A percentile compares a stretch with the other conserved stretches of the same genome.
Conservation (phyloP, 345 rosid species). For the Turnera subulata region DNA sequence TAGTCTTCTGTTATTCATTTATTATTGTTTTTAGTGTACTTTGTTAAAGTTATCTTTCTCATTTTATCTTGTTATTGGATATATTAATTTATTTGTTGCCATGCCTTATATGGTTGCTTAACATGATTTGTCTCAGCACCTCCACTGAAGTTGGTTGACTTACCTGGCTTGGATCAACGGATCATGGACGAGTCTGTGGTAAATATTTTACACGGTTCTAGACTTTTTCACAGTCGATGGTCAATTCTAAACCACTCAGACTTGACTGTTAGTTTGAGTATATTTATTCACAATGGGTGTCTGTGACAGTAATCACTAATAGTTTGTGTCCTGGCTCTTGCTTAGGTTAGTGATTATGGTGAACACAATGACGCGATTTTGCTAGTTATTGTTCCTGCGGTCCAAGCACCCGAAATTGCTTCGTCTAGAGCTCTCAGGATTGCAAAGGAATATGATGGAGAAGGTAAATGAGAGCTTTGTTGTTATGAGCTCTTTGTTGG, state of each 20-base stretch:
- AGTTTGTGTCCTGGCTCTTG: conserved; percentile 1
- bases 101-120: neutral
- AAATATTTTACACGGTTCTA: neutral
- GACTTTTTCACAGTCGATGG: conserved; percentile 2
- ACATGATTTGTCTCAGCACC: conserved; percentile 55
- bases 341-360: conserved; percentile 69
- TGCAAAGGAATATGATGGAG: conserved; percentile 91
- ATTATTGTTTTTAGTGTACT: too few relatives aligned
- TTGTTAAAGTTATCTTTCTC: neutral
- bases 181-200: conserved; percentile 85
- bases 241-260: too few relatives aligned
- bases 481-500: too few relatives aligned
- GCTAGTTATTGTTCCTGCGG: conserved; percentile 85
- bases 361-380: conserved; percentile 90
- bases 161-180: conserved; percentile 98
- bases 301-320: too few relatives aligned
- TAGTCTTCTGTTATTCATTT: too few relatives aligned
- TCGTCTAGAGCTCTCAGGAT: conserved; percentile 83
- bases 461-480: conserved; percentile 36
- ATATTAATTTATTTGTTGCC: neutral
- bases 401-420: conserved; percentile 84
- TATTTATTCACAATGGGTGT: too few relatives aligned
- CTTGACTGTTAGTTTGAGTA: neutral
- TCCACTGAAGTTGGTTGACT: conserved; percentile 82
- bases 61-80: neutral